Evolutionary conservation across 305 asterid genomes (phyloP).

Genomic region (Galium porrigens): DNA sequence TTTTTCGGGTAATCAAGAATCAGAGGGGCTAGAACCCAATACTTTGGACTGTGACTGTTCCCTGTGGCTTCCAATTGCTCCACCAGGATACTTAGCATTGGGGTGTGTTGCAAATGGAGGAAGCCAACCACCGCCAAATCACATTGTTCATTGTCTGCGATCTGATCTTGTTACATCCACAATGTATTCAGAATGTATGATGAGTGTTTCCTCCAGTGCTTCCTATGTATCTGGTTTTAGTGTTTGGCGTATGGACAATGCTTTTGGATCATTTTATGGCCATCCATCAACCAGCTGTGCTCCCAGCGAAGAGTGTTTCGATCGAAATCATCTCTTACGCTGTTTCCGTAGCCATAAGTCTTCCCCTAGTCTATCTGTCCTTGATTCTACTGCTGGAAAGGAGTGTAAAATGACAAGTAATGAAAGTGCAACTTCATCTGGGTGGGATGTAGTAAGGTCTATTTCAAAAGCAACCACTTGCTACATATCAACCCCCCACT

Average conservation of each 20-base stretch:
- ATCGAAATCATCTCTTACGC: constrained; percentile 72
- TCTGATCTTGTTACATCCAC: constrained; percentile 84
- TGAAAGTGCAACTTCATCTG: constrained; percentile 51
- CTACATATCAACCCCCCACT: constrained; percentile 76
- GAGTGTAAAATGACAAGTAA: constrained; percentile 31
- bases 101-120: constrained; percentile 94
- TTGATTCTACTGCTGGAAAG: constrained; percentile 32
- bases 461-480: constrained; percentile 55
- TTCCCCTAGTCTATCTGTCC: constrained; percentile 37
- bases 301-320: constrained; percentile 49
- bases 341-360: constrained; percentile 57
- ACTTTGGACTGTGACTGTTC: constrained; percentile 53
- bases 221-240: constrained; percentile 62
- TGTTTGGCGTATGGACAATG: constrained; percentile 91
- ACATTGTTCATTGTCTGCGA: constrained; percentile 79
- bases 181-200: constrained; percentile 54
- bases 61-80: constrained; percentile 89
- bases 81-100: constrained; percentile 80
- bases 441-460: constrained; percentile 88
- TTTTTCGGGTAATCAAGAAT: constrained; percentile 48
- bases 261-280: constrained; percentile 75
- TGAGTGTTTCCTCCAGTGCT: constrained; percentile 37
- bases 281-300: constrained; percentile 55
- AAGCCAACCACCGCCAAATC: constrained; percentile 75
- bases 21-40: constrained; percentile 28